Base-by-base conservation (phyloP, 2,329 filamentous ascomycete genomes). In the Alternaria consortialis region DNA sequence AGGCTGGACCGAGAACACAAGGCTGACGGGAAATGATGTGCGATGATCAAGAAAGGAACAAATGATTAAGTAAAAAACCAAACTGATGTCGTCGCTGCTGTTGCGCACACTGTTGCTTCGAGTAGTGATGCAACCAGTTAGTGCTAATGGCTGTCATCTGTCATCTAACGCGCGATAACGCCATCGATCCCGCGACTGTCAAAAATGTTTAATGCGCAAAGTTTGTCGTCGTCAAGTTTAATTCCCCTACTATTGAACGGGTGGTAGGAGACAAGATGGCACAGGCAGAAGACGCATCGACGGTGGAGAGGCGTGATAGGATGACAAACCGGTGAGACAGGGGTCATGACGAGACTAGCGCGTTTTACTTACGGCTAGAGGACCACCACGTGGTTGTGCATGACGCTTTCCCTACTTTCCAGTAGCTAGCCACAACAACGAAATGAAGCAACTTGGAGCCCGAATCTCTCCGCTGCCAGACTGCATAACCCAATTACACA, bases 311-410 rank as follows among this genome's bases (percentile, higher is more conserved):
- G 31, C 29, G 44, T 37, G 17, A 47, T n/a, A 23, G 44, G 23
- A 23, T 29, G 37, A 32, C 29, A 25, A 27, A 44, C 17, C 8
- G n/a, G n/a, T 36, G 32, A 32, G 42, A 34, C 11, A 20, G 27
- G 44, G 31, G 27, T 39, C 39, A 50, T 53, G 34, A 27, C 44
- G 32, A 17, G 47, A 46, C 46, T 46, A 48, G 40, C 36, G 40
- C 42, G 15, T 12, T 46, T 42, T 47, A 46, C 15, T 50, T 60
- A 34, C 17, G 56, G 61, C 34, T 64, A 60, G 61, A 42, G 13
- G n/a, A 54, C 44, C 36, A 60, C 56, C 53, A 64, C 62, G 62
- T 66, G 57, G 47, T 55, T 59, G 37, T 59, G 56, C 56, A 55
- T 54, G 42, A 32, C 43, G 31, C 36, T 36, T 37, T 40, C 37